These are phyloP conservation scores for Alternaria atra DNA, from an alignment of 2,329 filamentous ascomycete genomes.

Conservation along the genomic window DNA sequence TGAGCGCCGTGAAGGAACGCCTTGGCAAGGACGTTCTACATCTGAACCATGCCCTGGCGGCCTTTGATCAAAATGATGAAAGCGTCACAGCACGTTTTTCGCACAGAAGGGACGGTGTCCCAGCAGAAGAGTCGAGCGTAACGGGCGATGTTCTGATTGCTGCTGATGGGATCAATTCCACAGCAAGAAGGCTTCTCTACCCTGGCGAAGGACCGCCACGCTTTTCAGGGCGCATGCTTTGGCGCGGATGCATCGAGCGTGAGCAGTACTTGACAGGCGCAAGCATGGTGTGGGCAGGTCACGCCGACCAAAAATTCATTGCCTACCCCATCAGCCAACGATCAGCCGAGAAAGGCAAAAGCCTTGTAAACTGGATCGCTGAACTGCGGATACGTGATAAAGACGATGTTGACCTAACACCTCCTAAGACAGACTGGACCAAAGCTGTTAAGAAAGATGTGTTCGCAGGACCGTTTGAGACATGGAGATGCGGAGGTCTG, in stretches of 20 bases:
- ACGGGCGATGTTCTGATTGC: slow-evolving; percentile 52
- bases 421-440: slow-evolving; percentile 57
- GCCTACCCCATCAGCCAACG: slow-evolving; percentile 57
- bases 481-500: slow-evolving; percentile 56
- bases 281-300: slow-evolving; percentile 58
- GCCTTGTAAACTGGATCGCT: slow-evolving; percentile 59
- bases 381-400: slow-evolving; percentile 56
- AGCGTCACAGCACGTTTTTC: slow-evolving; percentile 53
- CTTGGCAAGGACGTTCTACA: slow-evolving; percentile 52
- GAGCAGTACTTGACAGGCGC: slow-evolving; percentile 54
- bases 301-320: slow-evolving; percentile 60
- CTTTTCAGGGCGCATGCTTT: slow-evolving; percentile 59
- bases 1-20: slow-evolving; percentile 54
- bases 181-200: slow-evolving; percentile 53
- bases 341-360: slow-evolving; percentile 48
- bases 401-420: slow-evolving; percentile 55
- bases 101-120: slow-evolving; percentile 34
- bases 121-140: slow-evolving; percentile 42
- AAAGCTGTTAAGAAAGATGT: slow-evolving; percentile 53
- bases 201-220: slow-evolving; percentile 56
- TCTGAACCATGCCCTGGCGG: slow-evolving; percentile 51
- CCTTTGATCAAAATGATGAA: slow-evolving; percentile 48
- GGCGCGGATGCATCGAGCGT: slow-evolving; percentile 56
- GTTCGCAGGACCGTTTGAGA: slow-evolving; percentile 53
- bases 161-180: slow-evolving; percentile 58